phyloP scores from a whole-genome alignment of 805 yeast genomes.

The Huiozyma sinensis region DNA sequence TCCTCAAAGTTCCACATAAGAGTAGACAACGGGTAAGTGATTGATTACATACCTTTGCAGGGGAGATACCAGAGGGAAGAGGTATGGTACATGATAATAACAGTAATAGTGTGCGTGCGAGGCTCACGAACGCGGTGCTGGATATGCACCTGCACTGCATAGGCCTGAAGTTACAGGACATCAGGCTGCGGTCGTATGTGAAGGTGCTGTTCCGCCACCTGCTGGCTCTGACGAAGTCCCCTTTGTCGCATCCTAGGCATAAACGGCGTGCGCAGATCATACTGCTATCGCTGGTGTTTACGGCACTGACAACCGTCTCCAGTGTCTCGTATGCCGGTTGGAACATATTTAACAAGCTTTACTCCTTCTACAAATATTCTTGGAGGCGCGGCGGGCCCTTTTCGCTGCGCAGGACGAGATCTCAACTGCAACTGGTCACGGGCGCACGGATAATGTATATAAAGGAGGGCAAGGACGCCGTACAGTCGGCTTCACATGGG shows the following conservation, averaged over 20 bases:
- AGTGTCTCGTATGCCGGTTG: constrained; percentile 11
- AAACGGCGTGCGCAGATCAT: constrained; percentile 19
- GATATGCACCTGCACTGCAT: constrained; percentile 13
- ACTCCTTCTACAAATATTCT: constrained; percentile 7
- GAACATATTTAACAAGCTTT: constrained; percentile 7
- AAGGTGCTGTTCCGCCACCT: constrained; percentile 14
- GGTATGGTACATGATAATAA: no score
- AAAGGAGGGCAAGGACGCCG: constrained; percentile 10
- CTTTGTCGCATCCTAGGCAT: constrained; percentile 12
- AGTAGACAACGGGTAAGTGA: no score
- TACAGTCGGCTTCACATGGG: not conserved
- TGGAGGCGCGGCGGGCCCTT: constrained; percentile 4
- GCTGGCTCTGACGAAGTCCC: constrained; percentile 12
- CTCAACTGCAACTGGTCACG: constrained; percentile 20
- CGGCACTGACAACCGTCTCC: constrained; percentile 11
- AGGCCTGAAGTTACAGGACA: constrained; percentile 15
- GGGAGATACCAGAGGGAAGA: no score
- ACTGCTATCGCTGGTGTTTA: constrained; percentile 12
- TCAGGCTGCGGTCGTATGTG: constrained; percentile 9
- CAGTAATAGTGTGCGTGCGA: constrained; percentile 3
- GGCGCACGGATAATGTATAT: constrained; percentile 28
- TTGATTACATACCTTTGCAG: no score
- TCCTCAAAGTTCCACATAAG: no score
- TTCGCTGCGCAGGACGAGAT: constrained; percentile 18
- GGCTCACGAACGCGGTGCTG: constrained; percentile 4